phyloP scores from a whole-genome alignment of 2,329 filamentous ascomycete species.

The Pseudocercospora fuligena region DNA sequence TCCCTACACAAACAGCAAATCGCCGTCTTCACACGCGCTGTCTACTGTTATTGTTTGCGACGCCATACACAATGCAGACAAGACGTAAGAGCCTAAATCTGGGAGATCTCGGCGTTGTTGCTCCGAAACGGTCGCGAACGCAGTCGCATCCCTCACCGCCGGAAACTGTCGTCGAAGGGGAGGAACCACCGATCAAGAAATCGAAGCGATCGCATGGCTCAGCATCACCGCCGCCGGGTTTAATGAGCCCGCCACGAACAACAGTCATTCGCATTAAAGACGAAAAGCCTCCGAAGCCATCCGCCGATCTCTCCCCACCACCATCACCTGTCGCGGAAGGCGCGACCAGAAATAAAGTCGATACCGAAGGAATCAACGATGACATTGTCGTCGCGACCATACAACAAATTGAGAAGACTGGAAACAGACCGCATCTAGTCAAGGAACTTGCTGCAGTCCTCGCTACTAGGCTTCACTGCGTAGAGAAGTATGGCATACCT shows the following conservation, averaged over 20 bases:
- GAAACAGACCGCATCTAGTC: conserved; percentile 90
- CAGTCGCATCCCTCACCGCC: conserved; percentile 59
- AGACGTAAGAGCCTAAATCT: conserved; percentile 94
- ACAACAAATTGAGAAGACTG: conserved; percentile 83
- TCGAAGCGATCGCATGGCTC: conserved; percentile 76
- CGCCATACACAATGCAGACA: conserved; percentile 73
- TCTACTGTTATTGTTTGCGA: not conserved
- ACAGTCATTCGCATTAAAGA: conserved; percentile 53
- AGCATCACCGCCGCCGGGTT: conserved; percentile 44
- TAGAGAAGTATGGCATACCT: conserved; percentile 76
- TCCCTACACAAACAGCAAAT: conserved; percentile 12
- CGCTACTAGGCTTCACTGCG: conserved; percentile 74
- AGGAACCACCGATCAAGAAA: conserved; percentile 60
- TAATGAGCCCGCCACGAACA: conserved; percentile 52
- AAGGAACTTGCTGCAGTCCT: conserved; percentile 88
- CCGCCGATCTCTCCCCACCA: conserved; percentile 75
- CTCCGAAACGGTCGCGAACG: conserved; percentile 61
- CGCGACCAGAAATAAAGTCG: conserved; percentile 60
- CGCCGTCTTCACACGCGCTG: conserved; percentile 4
- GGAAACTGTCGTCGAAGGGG: conserved; percentile 66
- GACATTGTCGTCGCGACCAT: conserved; percentile 94
- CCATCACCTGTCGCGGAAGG: conserved; percentile 68
- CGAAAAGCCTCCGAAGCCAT: conserved; percentile 51
- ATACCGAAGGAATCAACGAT: conserved; percentile 85
- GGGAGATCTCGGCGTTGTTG: conserved; percentile 88